phyloP scores from a whole-genome alignment of 148 eudicot genomes.

The Cornus suecica region DNA sequence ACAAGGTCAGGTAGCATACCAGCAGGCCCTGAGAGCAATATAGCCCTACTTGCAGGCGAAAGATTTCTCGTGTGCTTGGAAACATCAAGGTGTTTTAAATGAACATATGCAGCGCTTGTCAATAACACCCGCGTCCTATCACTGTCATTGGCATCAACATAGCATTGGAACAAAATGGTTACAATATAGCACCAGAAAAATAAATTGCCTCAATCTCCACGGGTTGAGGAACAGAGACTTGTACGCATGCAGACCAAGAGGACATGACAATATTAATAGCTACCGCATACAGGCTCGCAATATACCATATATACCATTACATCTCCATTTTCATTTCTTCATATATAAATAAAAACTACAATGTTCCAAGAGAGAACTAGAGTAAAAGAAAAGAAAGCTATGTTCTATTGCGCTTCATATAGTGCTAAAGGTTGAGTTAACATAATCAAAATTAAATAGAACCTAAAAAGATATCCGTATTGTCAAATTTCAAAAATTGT shows the following conservation, averaged over 20 bases:
- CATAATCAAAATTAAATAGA: not conserved
- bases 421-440: not conserved
- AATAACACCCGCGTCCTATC: slow-evolving; percentile 67
- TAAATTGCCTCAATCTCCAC: not conserved
- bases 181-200: not conserved
- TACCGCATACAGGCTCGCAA: not conserved
- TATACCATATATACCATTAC: not conserved
- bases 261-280: not conserved
- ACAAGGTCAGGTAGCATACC: slow-evolving; percentile 44
- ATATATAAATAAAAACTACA: too few relatives aligned
- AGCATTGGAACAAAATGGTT: not conserved
- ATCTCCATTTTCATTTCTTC: not conserved
- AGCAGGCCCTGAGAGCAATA: slow-evolving; percentile 87
- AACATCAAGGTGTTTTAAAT: slow-evolving; percentile 80
- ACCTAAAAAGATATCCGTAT: not conserved
- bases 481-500: not conserved
- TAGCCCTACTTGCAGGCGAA: slow-evolving; percentile 88
- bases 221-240: not conserved
- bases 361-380: not conserved
- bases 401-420: not conserved
- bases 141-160: slow-evolving; percentile 47
- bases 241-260: not conserved
- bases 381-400: not conserved
- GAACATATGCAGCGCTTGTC: slow-evolving; percentile 93
- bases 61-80: slow-evolving; percentile 87